Base-by-base conservation (phyloP, 169 alveolate species). In the Cardiosporidium cionae region DNA sequence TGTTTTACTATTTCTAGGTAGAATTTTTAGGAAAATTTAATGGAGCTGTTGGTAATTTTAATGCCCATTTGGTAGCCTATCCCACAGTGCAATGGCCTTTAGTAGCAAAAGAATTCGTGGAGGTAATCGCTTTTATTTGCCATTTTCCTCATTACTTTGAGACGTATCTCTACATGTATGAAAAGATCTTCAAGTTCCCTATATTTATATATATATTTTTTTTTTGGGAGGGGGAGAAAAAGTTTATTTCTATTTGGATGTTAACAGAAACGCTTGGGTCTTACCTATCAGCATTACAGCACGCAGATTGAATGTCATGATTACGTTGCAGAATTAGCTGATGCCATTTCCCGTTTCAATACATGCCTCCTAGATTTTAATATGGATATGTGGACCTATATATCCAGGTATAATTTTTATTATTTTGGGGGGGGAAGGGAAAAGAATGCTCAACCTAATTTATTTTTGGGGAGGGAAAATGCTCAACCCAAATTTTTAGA, bases 31-130 rank as follows among this genome's bases (percentile, higher is more conserved):
- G 95, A 0, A 96, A 96, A 81, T 93, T 92, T 69, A 94, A 93
- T 75, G 99, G 98, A 2, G 98, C 98, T n/a, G 98, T 94, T 27
- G 98, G 98, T 0, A 93, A 91, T 78, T 89, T 87, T 66, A 95
- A 94, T 86, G 97, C 97, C 5, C 98, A 93, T 81, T 64, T 79
- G 33, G 86, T 89, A 28, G 96, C 96, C 25, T 92, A 89, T 70
- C 95, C 96, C 7, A 90, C 88, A 31, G 69, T 75, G 34, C 92
- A 93, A 71, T 96, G 99, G 98, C 81, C 88, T 2, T 32, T 7
- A 3, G 36, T 69, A 28, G 77, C 83, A n/a, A 27, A 32, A 1
- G 23, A 34, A 3, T 52, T 77, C 28, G 74, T 77, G n/a, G 77
- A 68, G 77, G 82, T 68, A 22, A 1, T 62, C n/a, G n/a, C n/a